Base-by-base conservation (phyloP, 345 rosid genomes). In the Eucalyptus tenuipes region DNA sequence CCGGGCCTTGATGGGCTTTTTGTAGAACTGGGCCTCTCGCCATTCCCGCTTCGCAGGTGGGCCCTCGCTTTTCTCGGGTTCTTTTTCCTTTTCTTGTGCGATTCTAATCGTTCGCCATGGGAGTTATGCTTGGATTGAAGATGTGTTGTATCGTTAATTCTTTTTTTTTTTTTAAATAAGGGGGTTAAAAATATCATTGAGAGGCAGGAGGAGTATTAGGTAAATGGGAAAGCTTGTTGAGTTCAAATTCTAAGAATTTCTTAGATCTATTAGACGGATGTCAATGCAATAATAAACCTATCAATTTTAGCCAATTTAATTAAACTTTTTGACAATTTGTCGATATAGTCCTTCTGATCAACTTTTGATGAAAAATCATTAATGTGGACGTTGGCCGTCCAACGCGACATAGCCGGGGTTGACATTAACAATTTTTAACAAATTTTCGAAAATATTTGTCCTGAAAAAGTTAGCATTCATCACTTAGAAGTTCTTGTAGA, bases 321-420 rank as follows among this genome's bases (percentile, higher is more conserved):
- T 71, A 33, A 5, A 33, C 12, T 1, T 15, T 4, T 31, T 4
- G 42, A 31, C 22, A 16, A 68, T 68, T 71, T 71, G 3, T 48
- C 2, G 0, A 85, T 18, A 10, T 10, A 37, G 8, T 29, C 1
- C 2, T 49, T 49, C 7, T 16, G 22, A 52, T 14, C 4, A 16
- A 47, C 0, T 5, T 85, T 49, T 50, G 4, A 45, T n/a, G 15
- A 11, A 4, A 29, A 85, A 29, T 85, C 2, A 0, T 49, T 85
- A 14, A 10, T 14, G 13, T 49, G 59, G 44, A 29, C 1, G 0
- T 2, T 2, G 0, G 4, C 24, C 10, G 0, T 52, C 57, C 57
- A 52, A 52, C 1, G 24, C 0, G 10, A 52, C 25, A 24, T 24
- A 25, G 6, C 4, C 2, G 1, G 1, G 5, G 53, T 16, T 45